A percentile compares a stretch with the other conserved stretches of the same genome.
phyloP scores from a whole-genome alignment of 352 stramenopile species.

The Globisporangium nunn region DNA sequence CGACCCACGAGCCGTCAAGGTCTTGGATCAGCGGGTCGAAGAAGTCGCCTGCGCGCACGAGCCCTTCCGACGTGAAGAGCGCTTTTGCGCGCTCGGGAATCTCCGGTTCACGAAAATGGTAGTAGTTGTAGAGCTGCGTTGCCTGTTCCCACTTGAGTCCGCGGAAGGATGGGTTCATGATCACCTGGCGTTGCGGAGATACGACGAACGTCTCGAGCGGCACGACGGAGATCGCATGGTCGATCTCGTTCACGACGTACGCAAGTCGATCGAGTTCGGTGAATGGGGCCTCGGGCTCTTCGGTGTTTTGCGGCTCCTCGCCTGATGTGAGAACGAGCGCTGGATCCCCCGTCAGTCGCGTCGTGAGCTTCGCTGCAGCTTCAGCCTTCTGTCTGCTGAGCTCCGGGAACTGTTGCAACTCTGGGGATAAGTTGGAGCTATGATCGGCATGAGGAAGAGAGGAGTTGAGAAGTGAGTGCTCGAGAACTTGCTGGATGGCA shows the following conservation, averaged over 20 bases:
- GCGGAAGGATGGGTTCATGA: conserved; percentile 60
- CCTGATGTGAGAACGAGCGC: conserved; percentile 29
- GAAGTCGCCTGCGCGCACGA: conserved; percentile 64
- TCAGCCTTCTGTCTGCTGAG: conserved; percentile 52
- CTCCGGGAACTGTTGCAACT: conserved; percentile 76
- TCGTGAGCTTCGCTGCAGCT: conserved; percentile 32
- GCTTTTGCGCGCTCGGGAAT: conserved; percentile 48
- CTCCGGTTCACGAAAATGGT: conserved; percentile 65
- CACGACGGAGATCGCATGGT: conserved; percentile 46
- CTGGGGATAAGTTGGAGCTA: conserved; percentile 68
- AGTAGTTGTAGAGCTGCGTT: conserved; percentile 64
- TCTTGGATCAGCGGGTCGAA: conserved; percentile 62
- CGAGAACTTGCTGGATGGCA: neutral
- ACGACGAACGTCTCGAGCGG: conserved; percentile 65
- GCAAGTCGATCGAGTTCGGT: conserved; percentile 71
- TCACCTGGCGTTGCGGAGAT: conserved; percentile 58
- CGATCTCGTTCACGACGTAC: conserved; percentile 60
- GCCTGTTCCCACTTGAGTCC: conserved; percentile 60
- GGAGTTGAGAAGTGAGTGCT: neutral
- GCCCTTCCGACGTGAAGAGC: conserved; percentile 40
- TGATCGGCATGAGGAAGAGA: neutral
- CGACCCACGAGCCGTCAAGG: conserved; percentile 51
- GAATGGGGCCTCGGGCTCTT: conserved; percentile 38
- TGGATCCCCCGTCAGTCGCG: conserved; percentile 60
- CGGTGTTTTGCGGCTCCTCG: conserved; percentile 31